Evolutionary conservation across 1,284 basidiomycete genomes (phyloP).

Genomic region (Microbotryum lychnidis-dioicae): DNA sequence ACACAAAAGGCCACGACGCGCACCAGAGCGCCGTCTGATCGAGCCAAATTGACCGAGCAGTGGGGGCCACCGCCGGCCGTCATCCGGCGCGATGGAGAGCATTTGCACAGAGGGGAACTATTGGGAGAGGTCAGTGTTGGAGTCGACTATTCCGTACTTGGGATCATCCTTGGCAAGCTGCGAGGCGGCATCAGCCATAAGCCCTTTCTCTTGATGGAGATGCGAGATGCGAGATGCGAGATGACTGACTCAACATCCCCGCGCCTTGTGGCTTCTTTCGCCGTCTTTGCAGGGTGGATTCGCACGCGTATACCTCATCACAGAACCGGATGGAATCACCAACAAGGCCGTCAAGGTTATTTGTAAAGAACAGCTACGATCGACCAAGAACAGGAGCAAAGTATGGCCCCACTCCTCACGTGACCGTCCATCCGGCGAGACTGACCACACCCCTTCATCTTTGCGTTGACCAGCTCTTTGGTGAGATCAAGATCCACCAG

Average conservation of each 20-base stretch:
- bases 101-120: slow-evolving; percentile 32
- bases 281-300: slow-evolving; percentile 28
- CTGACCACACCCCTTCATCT: not conserved
- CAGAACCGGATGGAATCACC: slow-evolving; percentile 20
- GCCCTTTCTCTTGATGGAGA: not conserved
- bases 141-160: slow-evolving; percentile 37
- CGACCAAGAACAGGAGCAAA: slow-evolving; percentile 41
- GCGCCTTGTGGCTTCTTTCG: not conserved
- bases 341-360: slow-evolving; percentile 44
- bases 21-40: not conserved
- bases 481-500: slow-evolving; percentile 96
- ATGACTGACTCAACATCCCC: not conserved
- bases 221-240: not conserved
- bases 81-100: slow-evolving; percentile 27
- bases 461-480: slow-evolving; percentile 61
- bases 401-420: slow-evolving; percentile 6
- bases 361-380: slow-evolving; percentile 42
- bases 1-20: not conserved
- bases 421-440: not conserved
- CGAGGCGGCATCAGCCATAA: not conserved
- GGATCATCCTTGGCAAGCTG: not conserved
- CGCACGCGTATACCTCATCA: slow-evolving; percentile 32
- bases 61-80: slow-evolving; percentile 31
- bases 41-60: slow-evolving; percentile 31
- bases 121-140: slow-evolving; percentile 41